A percentile compares a stretch with the other conserved stretches of the same genome.
These are phyloP conservation scores for Pseudonectria foliicola DNA, from an alignment of 2,329 filamentous ascomycete genomes.

Conservation along the genomic window DNA sequence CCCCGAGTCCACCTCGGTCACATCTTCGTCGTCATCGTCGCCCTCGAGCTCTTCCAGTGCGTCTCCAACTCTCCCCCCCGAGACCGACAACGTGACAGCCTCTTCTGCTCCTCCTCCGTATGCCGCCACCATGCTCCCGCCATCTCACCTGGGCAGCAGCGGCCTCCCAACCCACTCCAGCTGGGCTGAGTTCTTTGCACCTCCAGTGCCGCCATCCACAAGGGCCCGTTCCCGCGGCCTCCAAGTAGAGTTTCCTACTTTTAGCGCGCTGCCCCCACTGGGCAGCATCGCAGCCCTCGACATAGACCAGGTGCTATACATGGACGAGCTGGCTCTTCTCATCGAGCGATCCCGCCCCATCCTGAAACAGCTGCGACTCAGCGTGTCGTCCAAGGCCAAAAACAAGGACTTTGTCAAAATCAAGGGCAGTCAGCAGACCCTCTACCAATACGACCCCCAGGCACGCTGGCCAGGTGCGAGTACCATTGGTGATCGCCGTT, in stretches of 20 bases:
- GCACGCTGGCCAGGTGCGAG: slow-evolving; percentile 11
- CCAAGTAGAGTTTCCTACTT: slow-evolving; percentile 7
- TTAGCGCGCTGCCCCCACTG: slow-evolving; percentile 8
- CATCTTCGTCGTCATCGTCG: slow-evolving; percentile 2
- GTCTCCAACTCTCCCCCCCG: too few species aligned
- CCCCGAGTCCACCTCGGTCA: slow-evolving; percentile 3
- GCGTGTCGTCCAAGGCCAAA: slow-evolving; percentile 4
- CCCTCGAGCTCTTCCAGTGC: too few species aligned
- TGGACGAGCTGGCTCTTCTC: slow-evolving; percentile 10
- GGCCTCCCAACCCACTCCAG: slow-evolving; percentile 3
- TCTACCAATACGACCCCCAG: slow-evolving; percentile 6
- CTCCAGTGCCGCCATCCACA: background rate
- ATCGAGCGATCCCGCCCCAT: slow-evolving; percentile 6
- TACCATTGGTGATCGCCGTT: slow-evolving; percentile 5
- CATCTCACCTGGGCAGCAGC: slow-evolving; percentile 7
- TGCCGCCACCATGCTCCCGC: too few species aligned
- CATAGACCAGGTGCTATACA: slow-evolving; percentile 6
- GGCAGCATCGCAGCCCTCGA: slow-evolving; percentile 8
- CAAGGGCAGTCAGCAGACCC: slow-evolving; percentile 4
- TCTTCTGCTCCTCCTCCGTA: too few species aligned
- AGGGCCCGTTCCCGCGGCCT: slow-evolving; percentile 5
- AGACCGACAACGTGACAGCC: too few species aligned
- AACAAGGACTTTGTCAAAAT: slow-evolving; percentile 6
- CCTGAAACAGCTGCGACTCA: slow-evolving; percentile 8
- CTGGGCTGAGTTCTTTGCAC: slow-evolving; percentile 1